These are phyloP conservation scores for Serendipita vermifera DNA, from an alignment of 768 basidiomycete species.

Conservation along the genomic window DNA sequence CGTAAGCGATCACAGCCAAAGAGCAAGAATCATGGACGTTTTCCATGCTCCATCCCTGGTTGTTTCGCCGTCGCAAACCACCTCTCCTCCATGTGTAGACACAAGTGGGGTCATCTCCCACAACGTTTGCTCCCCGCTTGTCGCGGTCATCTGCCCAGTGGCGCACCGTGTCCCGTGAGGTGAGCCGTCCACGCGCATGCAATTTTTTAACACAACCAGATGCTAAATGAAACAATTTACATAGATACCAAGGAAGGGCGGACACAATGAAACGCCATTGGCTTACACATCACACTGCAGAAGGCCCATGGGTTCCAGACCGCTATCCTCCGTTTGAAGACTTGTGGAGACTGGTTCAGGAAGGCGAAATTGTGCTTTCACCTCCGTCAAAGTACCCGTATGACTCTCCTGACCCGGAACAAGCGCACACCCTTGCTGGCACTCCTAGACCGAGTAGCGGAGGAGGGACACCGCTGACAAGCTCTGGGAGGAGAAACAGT, in stretches of 20 bases:
- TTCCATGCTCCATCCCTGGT: constrained; percentile 5
- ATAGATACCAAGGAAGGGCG: not conserved
- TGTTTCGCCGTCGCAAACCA: constrained; percentile 6
- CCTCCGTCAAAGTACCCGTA: not conserved
- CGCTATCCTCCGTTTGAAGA: constrained; percentile 1
- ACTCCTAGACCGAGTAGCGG: no score
- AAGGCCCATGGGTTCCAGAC: not conserved
- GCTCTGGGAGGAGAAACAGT: not conserved
- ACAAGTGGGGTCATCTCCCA: constrained; percentile 8
- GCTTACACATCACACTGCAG: not conserved
- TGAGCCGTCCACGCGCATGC: not conserved
- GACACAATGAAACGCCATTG: constrained; percentile 3
- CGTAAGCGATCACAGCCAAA: not conserved
- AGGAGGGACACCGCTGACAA: no score
- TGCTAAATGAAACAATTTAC: not conserved
- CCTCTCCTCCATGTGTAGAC: constrained; percentile 2
- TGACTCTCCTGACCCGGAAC: no score
- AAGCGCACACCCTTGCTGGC: no score
- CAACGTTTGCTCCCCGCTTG: not conserved
- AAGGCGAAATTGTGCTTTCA: not conserved
- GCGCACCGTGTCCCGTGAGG: not conserved
- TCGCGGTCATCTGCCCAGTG: not conserved
- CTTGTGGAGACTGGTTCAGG: not conserved
- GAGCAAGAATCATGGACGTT: constrained; percentile 7
- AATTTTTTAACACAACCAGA: not conserved